These are phyloP conservation scores for Dalbergia cochinchinensis DNA, from an alignment of 306 rosid genomes.

Conservation along the genomic window DNA sequence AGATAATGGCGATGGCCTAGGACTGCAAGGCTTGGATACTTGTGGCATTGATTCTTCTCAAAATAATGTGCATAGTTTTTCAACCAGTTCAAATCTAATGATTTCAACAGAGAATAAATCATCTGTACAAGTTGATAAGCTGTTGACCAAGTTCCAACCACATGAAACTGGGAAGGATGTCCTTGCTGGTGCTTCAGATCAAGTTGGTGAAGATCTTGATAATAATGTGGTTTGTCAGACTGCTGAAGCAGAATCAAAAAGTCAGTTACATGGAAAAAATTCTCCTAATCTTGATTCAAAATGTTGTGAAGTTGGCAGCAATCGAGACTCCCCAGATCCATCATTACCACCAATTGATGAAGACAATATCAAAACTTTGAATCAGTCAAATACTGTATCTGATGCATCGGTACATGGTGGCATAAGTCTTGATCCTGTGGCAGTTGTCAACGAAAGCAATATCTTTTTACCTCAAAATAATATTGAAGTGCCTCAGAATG, in stretches of 20 bases:
- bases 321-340: conserved; percentile 49
- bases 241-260: conserved; percentile 46
- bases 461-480: conserved; percentile 48
- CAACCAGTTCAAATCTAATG: conserved; percentile 51
- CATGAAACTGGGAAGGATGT: conserved; percentile 49
- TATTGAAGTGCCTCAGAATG: conserved; percentile 45
- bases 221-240: conserved; percentile 46
- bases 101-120: conserved; percentile 49
- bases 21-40: conserved; percentile 42
- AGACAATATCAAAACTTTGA: conserved; percentile 40
- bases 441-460: conserved; percentile 30
- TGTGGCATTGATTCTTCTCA: conserved; percentile 48
- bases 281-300: conserved; percentile 52
- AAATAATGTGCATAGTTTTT: conserved; percentile 42
- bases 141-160: conserved; percentile 45
- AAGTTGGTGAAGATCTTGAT: conserved; percentile 47
- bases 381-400: conserved; percentile 47
- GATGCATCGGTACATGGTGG: conserved; percentile 49
- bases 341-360: conserved; percentile 49
- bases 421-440: conserved; percentile 46
- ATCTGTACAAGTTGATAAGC: conserved; percentile 50
- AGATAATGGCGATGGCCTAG: conserved; percentile 45
- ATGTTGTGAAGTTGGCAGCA: conserved; percentile 50
- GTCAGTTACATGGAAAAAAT: conserved; percentile 40
- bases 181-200: conserved; percentile 43